Evolutionary conservation across 2,329 filamentous ascomycete genomes (phyloP).

Genomic region (Chrysoporthe cubensis): DNA sequence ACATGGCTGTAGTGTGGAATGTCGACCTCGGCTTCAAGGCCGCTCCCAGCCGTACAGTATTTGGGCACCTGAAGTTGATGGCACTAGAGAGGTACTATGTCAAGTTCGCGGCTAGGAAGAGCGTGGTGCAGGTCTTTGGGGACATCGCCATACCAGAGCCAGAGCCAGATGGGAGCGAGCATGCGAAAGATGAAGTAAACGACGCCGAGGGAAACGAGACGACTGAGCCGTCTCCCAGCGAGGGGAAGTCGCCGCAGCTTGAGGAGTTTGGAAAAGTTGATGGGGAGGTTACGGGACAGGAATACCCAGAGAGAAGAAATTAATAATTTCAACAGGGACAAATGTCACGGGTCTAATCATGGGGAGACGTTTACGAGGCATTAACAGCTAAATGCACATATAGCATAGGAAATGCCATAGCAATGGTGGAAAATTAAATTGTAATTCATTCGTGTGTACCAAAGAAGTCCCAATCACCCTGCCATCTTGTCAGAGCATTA

Average conservation of each 20-base stretch:
- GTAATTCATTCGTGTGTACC: not conserved
- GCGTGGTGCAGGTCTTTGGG: constrained; percentile 27
- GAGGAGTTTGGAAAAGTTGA: not conserved
- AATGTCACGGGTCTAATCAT: not conserved
- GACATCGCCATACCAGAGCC: not conserved
- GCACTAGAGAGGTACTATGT: constrained; percentile 45
- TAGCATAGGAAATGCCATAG: not conserved
- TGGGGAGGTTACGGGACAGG: not conserved
- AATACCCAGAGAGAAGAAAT: not conserved
- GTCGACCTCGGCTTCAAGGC: constrained; percentile 36
- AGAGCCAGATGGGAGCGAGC: no score
- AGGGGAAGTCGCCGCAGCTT: not conserved
- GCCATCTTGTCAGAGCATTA: not conserved
- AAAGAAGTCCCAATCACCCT: not conserved
- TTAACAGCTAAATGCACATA: not conserved
- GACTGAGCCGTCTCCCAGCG: not conserved
- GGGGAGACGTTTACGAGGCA: not conserved
- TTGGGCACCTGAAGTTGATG: constrained; percentile 4
- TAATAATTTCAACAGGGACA: not conserved
- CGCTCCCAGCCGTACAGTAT: constrained; percentile 22
- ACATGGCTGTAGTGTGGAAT: constrained; percentile 44
- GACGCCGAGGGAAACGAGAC: not conserved
- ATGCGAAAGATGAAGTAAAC: not conserved
- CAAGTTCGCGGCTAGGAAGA: constrained; percentile 33
- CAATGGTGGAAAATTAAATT: not conserved